phyloP scores from a whole-genome alignment of 1,284 basidiomycete genomes.

The Cutaneotrichosporon cyanovorans region DNA sequence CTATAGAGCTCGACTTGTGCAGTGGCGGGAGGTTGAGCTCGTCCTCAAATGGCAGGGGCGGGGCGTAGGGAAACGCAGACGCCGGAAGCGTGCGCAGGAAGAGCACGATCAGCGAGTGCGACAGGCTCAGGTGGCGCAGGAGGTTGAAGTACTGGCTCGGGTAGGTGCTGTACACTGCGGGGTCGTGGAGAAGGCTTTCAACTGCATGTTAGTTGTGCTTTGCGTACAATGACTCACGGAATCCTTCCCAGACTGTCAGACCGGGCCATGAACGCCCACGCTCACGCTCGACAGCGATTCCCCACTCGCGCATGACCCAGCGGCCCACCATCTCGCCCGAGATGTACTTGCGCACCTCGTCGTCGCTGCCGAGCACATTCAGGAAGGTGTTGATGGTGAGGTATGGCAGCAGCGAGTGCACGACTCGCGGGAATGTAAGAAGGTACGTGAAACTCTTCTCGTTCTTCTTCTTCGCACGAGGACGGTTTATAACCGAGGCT shows the following conservation, averaged over 20 bases:
- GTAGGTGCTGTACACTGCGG: constrained; percentile 42
- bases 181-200: constrained; percentile 43
- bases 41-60: constrained; percentile 43
- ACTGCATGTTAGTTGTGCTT: constrained; percentile 26
- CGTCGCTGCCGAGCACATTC: constrained; percentile 34
- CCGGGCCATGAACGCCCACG: constrained; percentile 41
- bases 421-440: constrained; percentile 31
- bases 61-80: constrained; percentile 31
- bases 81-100: constrained; percentile 40
- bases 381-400: constrained; percentile 42
- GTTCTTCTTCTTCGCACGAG: neutral
- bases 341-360: constrained; percentile 30
- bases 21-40: constrained; percentile 22
- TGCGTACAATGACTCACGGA: constrained; percentile 29
- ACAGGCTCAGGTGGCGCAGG: constrained; percentile 41
- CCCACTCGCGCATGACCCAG: constrained; percentile 44
- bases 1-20: constrained; percentile 27
- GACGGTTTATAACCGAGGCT: constrained; percentile 11
- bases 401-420: constrained; percentile 29
- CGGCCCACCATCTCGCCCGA: constrained; percentile 41
- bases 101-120: constrained; percentile 42
- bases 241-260: constrained; percentile 45
- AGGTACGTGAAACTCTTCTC: constrained; percentile 13
- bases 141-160: constrained; percentile 39
- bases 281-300: constrained; percentile 27